A percentile compares a stretch with the other conserved stretches of the same genome.
Conservation (phyloP, 768 basidiomycete species). For the Pulveroboletus sp. region DNA sequence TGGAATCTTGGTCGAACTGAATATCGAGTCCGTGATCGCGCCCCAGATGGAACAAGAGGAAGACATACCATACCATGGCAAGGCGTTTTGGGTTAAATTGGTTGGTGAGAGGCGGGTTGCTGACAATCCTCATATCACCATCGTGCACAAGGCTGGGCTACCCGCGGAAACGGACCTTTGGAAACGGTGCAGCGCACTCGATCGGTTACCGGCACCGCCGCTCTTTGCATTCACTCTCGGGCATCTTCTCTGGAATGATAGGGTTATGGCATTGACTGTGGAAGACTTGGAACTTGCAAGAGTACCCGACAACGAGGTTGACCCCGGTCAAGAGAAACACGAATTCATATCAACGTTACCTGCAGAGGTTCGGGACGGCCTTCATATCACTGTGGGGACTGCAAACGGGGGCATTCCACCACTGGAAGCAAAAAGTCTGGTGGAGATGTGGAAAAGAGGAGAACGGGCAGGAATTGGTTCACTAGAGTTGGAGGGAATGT, state of each 20-base stretch:
- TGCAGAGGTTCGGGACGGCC: slow-evolving; percentile 41
- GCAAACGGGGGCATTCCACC: slow-evolving; percentile 45
- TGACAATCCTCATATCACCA: slow-evolving; percentile 76
- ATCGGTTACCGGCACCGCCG: slow-evolving; percentile 37
- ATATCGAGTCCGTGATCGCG: slow-evolving; percentile 50
- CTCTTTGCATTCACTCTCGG: slow-evolving; percentile 61
- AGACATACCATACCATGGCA: slow-evolving; percentile 31
- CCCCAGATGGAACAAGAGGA: slow-evolving; percentile 34
- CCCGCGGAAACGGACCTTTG: slow-evolving; percentile 40
- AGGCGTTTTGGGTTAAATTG: slow-evolving; percentile 49
- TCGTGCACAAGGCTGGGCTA: slow-evolving; percentile 68
- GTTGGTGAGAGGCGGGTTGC: slow-evolving; percentile 46
- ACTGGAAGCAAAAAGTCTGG: slow-evolving; percentile 69
- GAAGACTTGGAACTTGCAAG: slow-evolving; percentile 48
- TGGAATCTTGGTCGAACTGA: slow-evolving; percentile 72
- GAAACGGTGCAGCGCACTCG: slow-evolving; percentile 30
- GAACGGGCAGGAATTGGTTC: slow-evolving; percentile 26
- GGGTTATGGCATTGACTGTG: slow-evolving; percentile 80
- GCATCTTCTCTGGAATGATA: slow-evolving; percentile 67
- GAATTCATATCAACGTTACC: slow-evolving; percentile 50
- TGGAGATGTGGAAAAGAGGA: slow-evolving; percentile 50
- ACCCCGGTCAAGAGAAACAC: slow-evolving; percentile 35
- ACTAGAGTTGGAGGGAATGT: slow-evolving; percentile 28
- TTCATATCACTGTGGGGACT: slow-evolving; percentile 93
- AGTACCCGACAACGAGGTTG: slow-evolving; percentile 26